Percentiles rank a stretch among this genome's conserved stretches.
phyloP scores from a whole-genome alignment of 352 stramenopile species.

The Pythium periplocum region DNA sequence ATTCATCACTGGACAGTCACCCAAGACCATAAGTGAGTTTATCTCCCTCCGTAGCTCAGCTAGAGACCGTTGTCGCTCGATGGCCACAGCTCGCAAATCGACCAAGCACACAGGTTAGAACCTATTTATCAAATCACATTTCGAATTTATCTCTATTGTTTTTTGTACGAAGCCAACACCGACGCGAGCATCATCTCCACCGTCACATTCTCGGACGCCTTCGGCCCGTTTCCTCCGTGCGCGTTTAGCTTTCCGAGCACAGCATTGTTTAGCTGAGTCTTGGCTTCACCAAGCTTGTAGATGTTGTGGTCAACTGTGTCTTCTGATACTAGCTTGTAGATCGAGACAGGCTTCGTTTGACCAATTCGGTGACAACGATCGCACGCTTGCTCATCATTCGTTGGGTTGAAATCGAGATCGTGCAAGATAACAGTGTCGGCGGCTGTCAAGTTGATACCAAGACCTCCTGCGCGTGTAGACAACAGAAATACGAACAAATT shows the following conservation, averaged over 20 bases:
- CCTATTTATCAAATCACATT: too few relatives aligned
- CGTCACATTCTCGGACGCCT: conserved; percentile 31
- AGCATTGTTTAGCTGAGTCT: conserved; percentile 84
- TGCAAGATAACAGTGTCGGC: conserved; percentile 89
- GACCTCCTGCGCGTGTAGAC: conserved; percentile 94
- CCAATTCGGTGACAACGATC: conserved; percentile 90
- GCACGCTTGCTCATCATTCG: conserved; percentile 80
- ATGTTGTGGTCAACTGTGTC: conserved; percentile 92
- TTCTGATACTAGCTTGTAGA: conserved; percentile 91
- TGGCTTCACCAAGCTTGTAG: conserved; percentile 75
- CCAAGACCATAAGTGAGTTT: too few relatives aligned
- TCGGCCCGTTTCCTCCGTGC: conserved; percentile 29
- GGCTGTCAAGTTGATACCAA: conserved; percentile 97
- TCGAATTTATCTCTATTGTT: conserved; percentile 20
- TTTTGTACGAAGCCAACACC: conserved; percentile 77
- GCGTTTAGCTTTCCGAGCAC: conserved; percentile 82
- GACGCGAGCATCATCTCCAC: conserved; percentile 80
- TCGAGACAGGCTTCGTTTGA: conserved; percentile 83
- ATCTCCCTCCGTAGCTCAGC: too few relatives aligned
- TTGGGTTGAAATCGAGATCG: conserved; percentile 86
- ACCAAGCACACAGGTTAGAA: too few relatives aligned
- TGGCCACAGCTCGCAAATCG: too few relatives aligned
- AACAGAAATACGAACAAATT: conserved; percentile 96
- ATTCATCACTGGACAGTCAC: too few relatives aligned
- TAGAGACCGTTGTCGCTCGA: too few relatives aligned